phyloP scores from a whole-genome alignment of 1,284 basidiomycete genomes.

The Mycena sp. region DNA sequence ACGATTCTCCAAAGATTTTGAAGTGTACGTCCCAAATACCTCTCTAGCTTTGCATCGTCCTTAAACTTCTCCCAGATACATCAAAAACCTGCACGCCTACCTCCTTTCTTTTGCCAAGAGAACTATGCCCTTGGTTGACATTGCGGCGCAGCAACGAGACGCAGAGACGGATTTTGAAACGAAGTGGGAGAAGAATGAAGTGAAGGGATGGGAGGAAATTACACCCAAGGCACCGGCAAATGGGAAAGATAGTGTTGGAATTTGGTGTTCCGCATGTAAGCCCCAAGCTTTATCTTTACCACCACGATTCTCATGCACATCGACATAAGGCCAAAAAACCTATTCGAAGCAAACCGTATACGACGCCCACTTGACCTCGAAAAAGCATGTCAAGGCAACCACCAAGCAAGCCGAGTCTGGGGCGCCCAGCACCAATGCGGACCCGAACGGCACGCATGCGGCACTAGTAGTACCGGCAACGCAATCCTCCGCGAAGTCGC shows the following conservation, averaged over 20 bases:
- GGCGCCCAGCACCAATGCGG: slow-evolving; percentile 65
- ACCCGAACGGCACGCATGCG: slow-evolving; percentile 56
- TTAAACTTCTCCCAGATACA: slow-evolving; percentile 65
- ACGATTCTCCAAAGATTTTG: slow-evolving; percentile 80
- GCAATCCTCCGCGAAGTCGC: slow-evolving; percentile 59
- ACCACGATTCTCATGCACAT: slow-evolving; percentile 40
- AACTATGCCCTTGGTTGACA: slow-evolving; percentile 88
- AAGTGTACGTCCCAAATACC: slow-evolving; percentile 69
- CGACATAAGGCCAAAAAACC: slow-evolving; percentile 79
- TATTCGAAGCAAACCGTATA: slow-evolving; percentile 99
- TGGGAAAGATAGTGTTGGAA: slow-evolving; percentile 65
- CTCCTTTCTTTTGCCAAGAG: slow-evolving; percentile 88
- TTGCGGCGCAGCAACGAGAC: slow-evolving; percentile 74
- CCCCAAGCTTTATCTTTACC: slow-evolving; percentile 53
- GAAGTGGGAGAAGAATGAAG: slow-evolving; percentile 83
- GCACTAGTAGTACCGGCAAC: slow-evolving; percentile 44
- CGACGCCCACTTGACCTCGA: slow-evolving; percentile 94
- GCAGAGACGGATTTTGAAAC: slow-evolving; percentile 78
- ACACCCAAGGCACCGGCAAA: slow-evolving; percentile 50
- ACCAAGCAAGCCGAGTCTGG: slow-evolving; percentile 69
- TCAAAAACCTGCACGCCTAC: slow-evolving; percentile 85
- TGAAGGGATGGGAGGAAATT: slow-evolving; percentile 78
- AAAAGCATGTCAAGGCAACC: slow-evolving; percentile 93
- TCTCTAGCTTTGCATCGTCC: slow-evolving; percentile 5
- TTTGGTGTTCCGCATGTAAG: slow-evolving; percentile 97